Conservation (phyloP, 2,329 filamentous ascomycete species). For the Penicillium olsonii region DNA sequence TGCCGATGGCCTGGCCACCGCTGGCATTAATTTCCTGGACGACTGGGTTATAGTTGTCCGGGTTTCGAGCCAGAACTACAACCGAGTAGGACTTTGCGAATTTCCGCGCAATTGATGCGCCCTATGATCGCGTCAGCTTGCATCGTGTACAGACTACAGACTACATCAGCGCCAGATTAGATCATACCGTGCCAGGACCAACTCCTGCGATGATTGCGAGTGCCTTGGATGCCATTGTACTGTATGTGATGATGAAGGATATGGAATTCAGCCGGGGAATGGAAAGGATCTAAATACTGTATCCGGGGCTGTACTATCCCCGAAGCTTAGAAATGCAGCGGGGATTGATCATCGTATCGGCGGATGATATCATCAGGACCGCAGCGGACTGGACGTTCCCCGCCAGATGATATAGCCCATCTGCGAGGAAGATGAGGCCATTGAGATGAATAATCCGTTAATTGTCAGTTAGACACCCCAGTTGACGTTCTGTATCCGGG, state of each 20-base stretch:
- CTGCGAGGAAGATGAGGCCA: neutral
- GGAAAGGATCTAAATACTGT: conserved; percentile 4
- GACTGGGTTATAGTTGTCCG: conserved; percentile 56
- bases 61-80: conserved; percentile 60
- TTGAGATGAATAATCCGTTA: conserved; percentile 5
- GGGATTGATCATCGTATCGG: conserved; percentile 25
- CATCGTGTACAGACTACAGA: neutral
- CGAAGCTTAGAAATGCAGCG: conserved; percentile 28
- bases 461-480: no score
- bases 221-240: conserved; percentile 39
- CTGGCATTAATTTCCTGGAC: conserved; percentile 60
- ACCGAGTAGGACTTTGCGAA: conserved; percentile 62
- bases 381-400: conserved; percentile 11
- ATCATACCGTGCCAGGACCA: conserved; percentile 46
- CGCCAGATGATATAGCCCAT: neutral
- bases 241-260: neutral
- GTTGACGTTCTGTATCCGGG: conserved; percentile 8
- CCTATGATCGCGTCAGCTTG: conserved; percentile 47
- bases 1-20: conserved; percentile 62
- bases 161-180: no score
- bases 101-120: conserved; percentile 60
- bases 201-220: conserved; percentile 51
- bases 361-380: conserved; percentile 24
- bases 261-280: neutral
- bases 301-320: conserved; percentile 6